Evolutionary conservation across 2,329 filamentous ascomycete species (phyloP), one percentile per base, ranked within the genome.

Genomic region (Aspergillus brasiliensis): DNA sequence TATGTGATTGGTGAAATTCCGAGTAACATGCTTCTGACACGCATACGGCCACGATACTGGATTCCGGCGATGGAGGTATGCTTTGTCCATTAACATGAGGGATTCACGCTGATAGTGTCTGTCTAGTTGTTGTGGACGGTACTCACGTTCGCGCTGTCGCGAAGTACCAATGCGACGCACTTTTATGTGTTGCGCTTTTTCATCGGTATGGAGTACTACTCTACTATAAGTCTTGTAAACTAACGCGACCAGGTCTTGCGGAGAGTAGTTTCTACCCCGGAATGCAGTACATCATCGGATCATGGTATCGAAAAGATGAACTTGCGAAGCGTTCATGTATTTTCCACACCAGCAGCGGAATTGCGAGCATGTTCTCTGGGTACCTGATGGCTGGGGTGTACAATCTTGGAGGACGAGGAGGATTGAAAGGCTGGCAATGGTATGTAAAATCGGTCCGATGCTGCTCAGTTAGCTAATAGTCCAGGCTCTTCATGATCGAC

Each of bases 1-100:
- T 88, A 88, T 63, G 82, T 85, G 0, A 76, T 88, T 51, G 81
- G 80, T 3, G 75, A 83, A 57, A 77, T 84, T 11, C 81, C 81
- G 1, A 80, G 76, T 48, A 84, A 84, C 59, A 75, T 85, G 8
- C 72, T 84, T 6, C 71, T 85, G 5, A 84, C 81, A 1, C 75
- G 78, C 8, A 67, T 83, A 13, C 75, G 77, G 8, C 81, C 81
- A 2, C 73, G 75, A 13, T 76, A 78, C 53, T 83, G 80, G 80
- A 79, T 83, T 52, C 82, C 81, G 1, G 69, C 74, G 2, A 77
- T 78, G 65, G 81, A 83, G 66, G 75, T 71, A 71, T 75, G 42
- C 13, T 15, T 8, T 23, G 8, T 42, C 10, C 1, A 17, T 44
- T 28, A 8, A 38, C 8, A 5, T 23, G 17, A 11, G 21, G 5